Conservation (phyloP, 163 green algal genomes). For the Scenedesmus sp. region DNA sequence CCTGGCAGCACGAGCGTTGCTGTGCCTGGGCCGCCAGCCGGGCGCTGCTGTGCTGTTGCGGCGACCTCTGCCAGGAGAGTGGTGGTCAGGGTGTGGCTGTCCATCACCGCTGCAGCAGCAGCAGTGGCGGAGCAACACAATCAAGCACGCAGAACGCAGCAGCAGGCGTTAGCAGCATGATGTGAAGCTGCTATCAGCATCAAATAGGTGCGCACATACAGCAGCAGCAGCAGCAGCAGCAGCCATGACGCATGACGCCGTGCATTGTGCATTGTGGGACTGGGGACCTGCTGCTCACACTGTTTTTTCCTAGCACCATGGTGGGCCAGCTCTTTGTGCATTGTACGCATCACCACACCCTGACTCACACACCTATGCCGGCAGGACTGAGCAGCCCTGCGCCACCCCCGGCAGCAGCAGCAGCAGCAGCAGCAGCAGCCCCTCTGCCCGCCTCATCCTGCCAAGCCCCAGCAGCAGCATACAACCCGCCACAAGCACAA, state of each 20-base stretch:
- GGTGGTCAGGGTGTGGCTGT: constrained; percentile 21
- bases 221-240: background rate
- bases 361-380: too few species aligned
- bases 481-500: background rate
- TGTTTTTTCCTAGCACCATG: too few species aligned
- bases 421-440: background rate
- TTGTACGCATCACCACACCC: too few species aligned
- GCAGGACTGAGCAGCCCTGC: too few species aligned
- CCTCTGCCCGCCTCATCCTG: background rate
- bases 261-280: too few species aligned
- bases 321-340: too few species aligned
- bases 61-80: background rate
- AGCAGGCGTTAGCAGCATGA: too few species aligned
- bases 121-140: background rate
- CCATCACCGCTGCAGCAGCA: constrained; percentile 38
- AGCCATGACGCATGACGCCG: too few species aligned
- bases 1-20: background rate
- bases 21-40: background rate
- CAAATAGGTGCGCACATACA: background rate
- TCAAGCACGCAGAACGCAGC: background rate
- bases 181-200: too few species aligned
- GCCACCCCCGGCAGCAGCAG: background rate
- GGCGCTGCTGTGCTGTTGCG: background rate
- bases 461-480: background rate
- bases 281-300: too few species aligned